Conservation (phyloP, 371 early-diverging fungal genomes). For the Zancudomyces culisetae region DNA sequence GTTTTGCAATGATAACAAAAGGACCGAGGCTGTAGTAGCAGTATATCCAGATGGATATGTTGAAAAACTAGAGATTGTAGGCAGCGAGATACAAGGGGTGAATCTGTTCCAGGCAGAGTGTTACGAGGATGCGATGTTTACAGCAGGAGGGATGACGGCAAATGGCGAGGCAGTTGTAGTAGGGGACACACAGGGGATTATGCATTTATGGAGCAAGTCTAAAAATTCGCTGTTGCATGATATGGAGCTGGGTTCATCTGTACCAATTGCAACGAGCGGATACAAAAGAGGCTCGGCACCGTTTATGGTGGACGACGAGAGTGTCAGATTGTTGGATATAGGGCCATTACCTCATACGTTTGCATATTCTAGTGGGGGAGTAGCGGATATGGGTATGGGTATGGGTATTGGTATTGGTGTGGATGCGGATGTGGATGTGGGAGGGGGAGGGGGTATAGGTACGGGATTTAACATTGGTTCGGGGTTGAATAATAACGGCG, state of each 20-base stretch:
- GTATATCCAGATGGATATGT: conserved; percentile 9
- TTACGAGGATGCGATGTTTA: conserved; percentile 7
- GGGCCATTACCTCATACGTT: too few species aligned
- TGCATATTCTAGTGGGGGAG: too few species aligned
- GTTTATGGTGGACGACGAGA: conserved; percentile 10
- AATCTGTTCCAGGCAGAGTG: background rate
- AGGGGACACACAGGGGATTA: conserved; percentile 13
- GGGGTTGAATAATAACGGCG: too few species aligned
- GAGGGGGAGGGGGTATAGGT: too few species aligned
- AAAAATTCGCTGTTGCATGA: conserved; percentile 1
- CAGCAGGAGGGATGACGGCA: conserved; percentile 10
- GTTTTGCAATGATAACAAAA: conserved; percentile 41
- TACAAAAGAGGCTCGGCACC: background rate
- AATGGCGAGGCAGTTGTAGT: conserved; percentile 10
- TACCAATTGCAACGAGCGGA: background rate
- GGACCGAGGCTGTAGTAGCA: conserved; percentile 53
- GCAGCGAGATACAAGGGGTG: background rate
- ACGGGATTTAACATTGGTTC: too few species aligned
- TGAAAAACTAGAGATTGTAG: conserved; percentile 22
- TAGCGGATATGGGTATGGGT: too few species aligned
- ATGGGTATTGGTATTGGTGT: background rate
- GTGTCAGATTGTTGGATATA: conserved; percentile 4
- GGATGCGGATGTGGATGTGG: background rate
- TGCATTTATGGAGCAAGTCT: conserved; percentile 19
- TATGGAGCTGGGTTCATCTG: background rate